Percentiles rank a stretch among this genome's conserved stretches.
These are phyloP conservation scores for Penicillium subrubescens DNA, from an alignment of 495 filamentous ascomycete species.

Conservation along the genomic window DNA sequence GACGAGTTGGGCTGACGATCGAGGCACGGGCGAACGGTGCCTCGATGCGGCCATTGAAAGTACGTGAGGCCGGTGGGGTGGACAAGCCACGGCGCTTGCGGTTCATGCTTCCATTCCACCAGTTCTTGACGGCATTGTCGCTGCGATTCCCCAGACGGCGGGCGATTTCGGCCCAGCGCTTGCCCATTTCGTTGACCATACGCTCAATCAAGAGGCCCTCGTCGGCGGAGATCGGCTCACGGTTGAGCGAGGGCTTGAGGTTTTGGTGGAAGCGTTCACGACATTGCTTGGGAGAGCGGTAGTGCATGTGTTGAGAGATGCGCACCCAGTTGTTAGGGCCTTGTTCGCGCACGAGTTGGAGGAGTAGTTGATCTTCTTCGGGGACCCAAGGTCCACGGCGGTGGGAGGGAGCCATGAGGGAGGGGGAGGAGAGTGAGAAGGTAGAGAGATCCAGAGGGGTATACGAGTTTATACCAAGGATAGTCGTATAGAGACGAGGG, in stretches of 20 bases:
- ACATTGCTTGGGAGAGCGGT: constrained; percentile 92
- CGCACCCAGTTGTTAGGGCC: constrained; percentile 92
- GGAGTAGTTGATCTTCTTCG: constrained; percentile 72
- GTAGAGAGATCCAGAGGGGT: not conserved
- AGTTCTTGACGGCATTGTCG: constrained; percentile 99
- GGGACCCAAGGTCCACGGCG: constrained; percentile 90
- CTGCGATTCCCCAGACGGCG: constrained; percentile 82
- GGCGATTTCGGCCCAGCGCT: constrained; percentile 94
- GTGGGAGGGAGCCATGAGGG: constrained; percentile 56
- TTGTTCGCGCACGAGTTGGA: constrained; percentile 71
- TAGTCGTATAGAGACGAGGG: not conserved
- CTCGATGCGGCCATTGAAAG: constrained; percentile 45
- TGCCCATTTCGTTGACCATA: constrained; percentile 80
- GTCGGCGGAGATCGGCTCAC: constrained; percentile 87
- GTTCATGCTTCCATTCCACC: constrained; percentile 98
- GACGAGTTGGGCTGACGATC: constrained; percentile 34
- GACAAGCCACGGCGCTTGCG: constrained; percentile 56
- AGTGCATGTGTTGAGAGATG: constrained; percentile 74
- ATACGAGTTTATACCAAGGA: not conserved
- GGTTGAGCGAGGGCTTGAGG: constrained; percentile 86
- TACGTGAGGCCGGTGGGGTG: constrained; percentile 41
- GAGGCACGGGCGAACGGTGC: constrained; percentile 45
- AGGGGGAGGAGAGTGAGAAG: not conserved
- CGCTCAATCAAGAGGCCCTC: constrained; percentile 83
- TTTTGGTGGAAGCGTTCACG: constrained; percentile 95